Conservation (phyloP, 2,329 filamentous ascomycete species). For the Dactylellina haptotyla region DNA sequence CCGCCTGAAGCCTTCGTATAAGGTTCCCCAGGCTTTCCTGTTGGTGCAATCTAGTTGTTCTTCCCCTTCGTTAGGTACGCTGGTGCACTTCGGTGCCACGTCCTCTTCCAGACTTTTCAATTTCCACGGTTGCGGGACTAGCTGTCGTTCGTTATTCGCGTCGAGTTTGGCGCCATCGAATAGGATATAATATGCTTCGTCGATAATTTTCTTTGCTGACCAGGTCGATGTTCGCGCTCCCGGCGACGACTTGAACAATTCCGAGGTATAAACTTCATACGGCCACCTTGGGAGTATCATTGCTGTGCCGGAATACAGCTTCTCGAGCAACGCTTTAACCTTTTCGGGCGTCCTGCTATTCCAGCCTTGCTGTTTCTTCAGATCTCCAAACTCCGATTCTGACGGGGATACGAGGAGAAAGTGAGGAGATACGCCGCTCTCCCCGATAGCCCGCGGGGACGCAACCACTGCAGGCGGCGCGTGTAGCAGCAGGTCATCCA, state of each 20-base stretch:
- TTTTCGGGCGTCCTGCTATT: not conserved
- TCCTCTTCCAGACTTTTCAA: constrained; percentile 51
- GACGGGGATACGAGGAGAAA: constrained; percentile 55
- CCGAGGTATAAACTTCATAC: constrained; percentile 51
- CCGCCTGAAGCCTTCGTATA: constrained; percentile 66
- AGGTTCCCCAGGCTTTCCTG: constrained; percentile 63
- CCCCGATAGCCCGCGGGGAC: not conserved
- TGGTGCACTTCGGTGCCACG: constrained; percentile 47
- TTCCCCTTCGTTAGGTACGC: not conserved
- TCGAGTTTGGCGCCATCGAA: constrained; percentile 24
- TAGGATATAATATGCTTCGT: constrained; percentile 32
- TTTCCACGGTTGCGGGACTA: constrained; percentile 45
- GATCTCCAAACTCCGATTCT: constrained; percentile 19
- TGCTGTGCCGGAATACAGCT: constrained; percentile 35
- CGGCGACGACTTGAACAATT: constrained; percentile 38
- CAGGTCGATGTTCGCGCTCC: not conserved
- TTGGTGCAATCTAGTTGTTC: constrained; percentile 27
- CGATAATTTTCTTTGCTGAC: constrained; percentile 2
- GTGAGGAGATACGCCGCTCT: constrained; percentile 19
- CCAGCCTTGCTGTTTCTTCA: constrained; percentile 12
- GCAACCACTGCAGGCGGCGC: constrained; percentile 37
- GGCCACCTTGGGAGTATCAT: constrained; percentile 55
- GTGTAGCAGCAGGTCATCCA: constrained; percentile 55
- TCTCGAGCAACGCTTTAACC: constrained; percentile 29
- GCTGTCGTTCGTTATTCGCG: not conserved